These are phyloP conservation scores for Carex littledalei DNA, from an alignment of 176 grass and related monocot genomes.

Conservation along the genomic window DNA sequence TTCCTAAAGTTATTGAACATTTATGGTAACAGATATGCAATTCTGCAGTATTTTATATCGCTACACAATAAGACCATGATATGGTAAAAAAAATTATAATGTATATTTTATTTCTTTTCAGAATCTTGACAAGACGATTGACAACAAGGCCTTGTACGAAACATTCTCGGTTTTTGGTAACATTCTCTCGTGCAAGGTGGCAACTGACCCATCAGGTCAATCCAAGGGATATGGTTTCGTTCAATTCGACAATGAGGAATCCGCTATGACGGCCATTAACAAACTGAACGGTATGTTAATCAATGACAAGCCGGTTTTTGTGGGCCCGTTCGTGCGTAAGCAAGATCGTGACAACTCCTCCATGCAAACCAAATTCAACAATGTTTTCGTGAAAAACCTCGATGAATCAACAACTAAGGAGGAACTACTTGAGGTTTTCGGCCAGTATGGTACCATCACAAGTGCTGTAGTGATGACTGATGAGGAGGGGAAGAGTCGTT, in stretches of 20 bases:
- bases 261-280: conserved; percentile 51
- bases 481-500: conserved; percentile 54
- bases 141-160: conserved; percentile 59
- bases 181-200: conserved; percentile 71
- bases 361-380: conserved; percentile 47
- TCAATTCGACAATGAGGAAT: conserved; percentile 51
- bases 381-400: conserved; percentile 65
- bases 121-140: conserved; percentile 71
- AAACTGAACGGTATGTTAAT: conserved; percentile 73
- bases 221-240: conserved; percentile 73
- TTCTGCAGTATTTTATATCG: background rate
- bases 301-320: conserved; percentile 66
- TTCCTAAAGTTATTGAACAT: background rate
- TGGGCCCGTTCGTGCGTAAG: conserved; percentile 65
- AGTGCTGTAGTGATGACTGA: conserved; percentile 51
- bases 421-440: conserved; percentile 37
- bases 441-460: conserved; percentile 49
- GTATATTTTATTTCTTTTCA: conserved; percentile 18
- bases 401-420: conserved; percentile 48
- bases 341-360: conserved; percentile 55
- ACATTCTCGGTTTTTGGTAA: conserved; percentile 55
- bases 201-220: conserved; percentile 44
- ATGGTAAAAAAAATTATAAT: background rate
- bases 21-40: background rate
- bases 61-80: background rate